Conservation (phyloP, 768 basidiomycete genomes). For the Fistulinella prunicolor region DNA sequence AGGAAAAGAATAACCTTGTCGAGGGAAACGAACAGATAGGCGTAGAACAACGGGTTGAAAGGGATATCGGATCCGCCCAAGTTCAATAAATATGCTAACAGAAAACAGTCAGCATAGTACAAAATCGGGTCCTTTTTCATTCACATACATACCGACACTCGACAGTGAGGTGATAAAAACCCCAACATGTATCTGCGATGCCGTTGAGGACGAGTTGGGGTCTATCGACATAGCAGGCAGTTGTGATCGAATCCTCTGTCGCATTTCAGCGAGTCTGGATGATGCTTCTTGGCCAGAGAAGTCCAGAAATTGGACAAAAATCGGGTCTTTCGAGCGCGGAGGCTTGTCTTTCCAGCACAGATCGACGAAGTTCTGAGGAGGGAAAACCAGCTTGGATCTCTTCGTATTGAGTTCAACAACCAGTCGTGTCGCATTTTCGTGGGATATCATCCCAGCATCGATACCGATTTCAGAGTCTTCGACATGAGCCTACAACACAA, state of each 20-base stretch:
- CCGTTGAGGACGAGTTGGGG: constrained; percentile 57
- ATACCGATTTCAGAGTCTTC: constrained; percentile 63
- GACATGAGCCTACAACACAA: constrained; percentile 34
- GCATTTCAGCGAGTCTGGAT: constrained; percentile 67
- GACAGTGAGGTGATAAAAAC: constrained; percentile 69
- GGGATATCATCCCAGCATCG: constrained; percentile 80
- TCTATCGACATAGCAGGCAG: constrained; percentile 59
- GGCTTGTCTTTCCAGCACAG: constrained; percentile 80
- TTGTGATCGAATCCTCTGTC: constrained; percentile 65
- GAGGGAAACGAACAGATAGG: constrained; percentile 74
- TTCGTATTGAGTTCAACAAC: constrained; percentile 51
- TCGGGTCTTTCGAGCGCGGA: constrained; percentile 55
- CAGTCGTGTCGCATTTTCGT: constrained; percentile 63
- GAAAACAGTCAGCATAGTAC: constrained; percentile 3
- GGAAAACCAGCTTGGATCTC: constrained; percentile 70
- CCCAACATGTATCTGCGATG: constrained; percentile 61
- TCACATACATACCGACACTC: constrained; percentile 64
- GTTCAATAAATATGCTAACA: constrained; percentile 80
- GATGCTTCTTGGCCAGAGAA: constrained; percentile 65
- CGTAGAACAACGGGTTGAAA: constrained; percentile 88
- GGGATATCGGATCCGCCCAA: constrained; percentile 88
- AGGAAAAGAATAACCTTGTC: constrained; percentile 71
- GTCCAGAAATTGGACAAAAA: constrained; percentile 68
- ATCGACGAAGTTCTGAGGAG: constrained; percentile 82
- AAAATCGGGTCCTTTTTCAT: not conserved